Base-by-base conservation (phyloP, 805 yeast genomes). In the Millerozyma miso region DNA sequence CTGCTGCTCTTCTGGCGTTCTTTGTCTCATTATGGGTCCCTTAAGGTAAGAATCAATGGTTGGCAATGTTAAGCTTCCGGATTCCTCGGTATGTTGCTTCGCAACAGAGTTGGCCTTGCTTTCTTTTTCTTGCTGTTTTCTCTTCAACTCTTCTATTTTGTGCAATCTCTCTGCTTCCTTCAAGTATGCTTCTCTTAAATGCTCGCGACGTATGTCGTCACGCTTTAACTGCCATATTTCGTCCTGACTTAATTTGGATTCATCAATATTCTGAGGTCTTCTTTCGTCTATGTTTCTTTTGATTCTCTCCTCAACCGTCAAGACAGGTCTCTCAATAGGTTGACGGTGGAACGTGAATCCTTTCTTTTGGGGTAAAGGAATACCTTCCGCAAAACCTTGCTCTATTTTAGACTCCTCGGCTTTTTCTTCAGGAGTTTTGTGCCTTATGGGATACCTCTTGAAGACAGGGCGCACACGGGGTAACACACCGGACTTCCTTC, bases 381-480 rank as follows among this genome's bases (percentile, higher is more conserved):
- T 76, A 47, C 81, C 84, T 40, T 78, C 80, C 20, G 90, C 95
- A 60, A 81, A 87, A 12, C 89, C 90, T 47, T 65, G 71, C 42
- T 64, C 73, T 15, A 79, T 75, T 31, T 73, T 64, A 29, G 63
- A 48, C 40, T 74, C 75, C 33, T 73, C 71, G 14, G 69, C 74
- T 43, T 48, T 35, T 43, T 70, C 73, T 26, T 68, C 54, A 12
- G 51, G 75, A 47, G 73, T 74, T 46, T 69, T 58, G 23, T 80
- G 82, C 49, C 76, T 74, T 38, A 74, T 70, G 3, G 89, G 87
- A 42, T 78, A 77, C 15, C 59, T 47, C 54, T 81, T 85, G 65
- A 90, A 79, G 23, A 88, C 80, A 33, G 82, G 79, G 54, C 96
- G 81, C 7, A 87, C 81, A 42, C 67, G 71, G 38, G 97, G 97